Conservation (phyloP, 176 grass and related monocot genomes). For the Metroxylon sagu region DNA sequence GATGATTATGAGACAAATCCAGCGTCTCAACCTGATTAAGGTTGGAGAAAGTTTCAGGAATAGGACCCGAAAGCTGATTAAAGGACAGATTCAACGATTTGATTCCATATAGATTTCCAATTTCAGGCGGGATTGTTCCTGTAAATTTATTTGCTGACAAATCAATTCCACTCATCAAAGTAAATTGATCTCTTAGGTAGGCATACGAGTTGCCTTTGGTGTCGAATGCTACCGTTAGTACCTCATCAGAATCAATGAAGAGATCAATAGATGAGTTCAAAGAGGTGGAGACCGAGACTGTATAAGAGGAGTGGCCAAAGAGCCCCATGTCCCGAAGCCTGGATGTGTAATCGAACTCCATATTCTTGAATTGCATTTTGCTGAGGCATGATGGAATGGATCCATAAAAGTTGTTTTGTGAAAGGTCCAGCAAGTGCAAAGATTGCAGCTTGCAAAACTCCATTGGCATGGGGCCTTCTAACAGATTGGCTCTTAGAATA, state of each 20-base stretch:
- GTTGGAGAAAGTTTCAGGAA: slow-evolving; percentile 8
- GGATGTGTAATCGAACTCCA: too few relatives aligned
- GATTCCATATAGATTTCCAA: slow-evolving; percentile 12
- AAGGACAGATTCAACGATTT: slow-evolving; percentile 23
- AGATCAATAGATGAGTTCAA: too few relatives aligned
- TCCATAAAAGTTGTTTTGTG: slow-evolving; percentile 16
- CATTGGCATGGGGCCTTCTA: slow-evolving; percentile 5
- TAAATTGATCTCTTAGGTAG: not conserved
- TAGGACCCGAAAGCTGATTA: slow-evolving; percentile 6
- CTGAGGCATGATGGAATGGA: slow-evolving; percentile 29
- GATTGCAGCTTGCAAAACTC: not conserved
- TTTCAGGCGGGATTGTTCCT: slow-evolving; percentile 13
- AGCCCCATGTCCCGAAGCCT: too few relatives aligned
- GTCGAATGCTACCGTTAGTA: slow-evolving; percentile 3
- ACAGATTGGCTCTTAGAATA: slow-evolving; percentile 1
- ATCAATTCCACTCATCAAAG: slow-evolving; percentile 9
- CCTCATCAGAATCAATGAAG: too few relatives aligned
- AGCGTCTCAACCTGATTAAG: slow-evolving; percentile 14
- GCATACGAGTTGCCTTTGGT: not conserved
- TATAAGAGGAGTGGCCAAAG: too few relatives aligned
- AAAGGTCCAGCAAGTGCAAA: slow-evolving; percentile 6
- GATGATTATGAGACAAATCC: slow-evolving; percentile 23
- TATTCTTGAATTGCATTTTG: not conserved
- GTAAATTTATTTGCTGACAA: slow-evolving; percentile 12
- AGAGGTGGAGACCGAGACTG: too few relatives aligned